phyloP scores from a whole-genome alignment of 768 basidiomycete species.

The Coprinellus aureogranulatus region DNA sequence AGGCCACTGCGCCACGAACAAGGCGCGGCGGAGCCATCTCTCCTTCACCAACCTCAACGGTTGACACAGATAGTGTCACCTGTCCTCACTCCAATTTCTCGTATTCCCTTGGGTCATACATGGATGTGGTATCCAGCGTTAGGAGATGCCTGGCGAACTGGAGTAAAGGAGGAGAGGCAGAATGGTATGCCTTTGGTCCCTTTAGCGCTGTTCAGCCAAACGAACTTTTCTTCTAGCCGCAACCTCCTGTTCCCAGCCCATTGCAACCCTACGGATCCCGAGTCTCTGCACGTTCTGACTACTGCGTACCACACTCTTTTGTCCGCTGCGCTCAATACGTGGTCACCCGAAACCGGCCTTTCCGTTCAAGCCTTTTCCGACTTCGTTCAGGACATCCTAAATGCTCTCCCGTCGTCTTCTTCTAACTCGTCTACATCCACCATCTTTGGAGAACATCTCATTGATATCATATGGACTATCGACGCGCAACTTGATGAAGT shows the following conservation, averaged over 20 bases:
- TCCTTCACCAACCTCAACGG: conserved; percentile 4
- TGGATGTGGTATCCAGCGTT: conserved; percentile 62
- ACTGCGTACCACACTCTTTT: conserved; percentile 71
- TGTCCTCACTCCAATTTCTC: neutral
- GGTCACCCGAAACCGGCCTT: conserved; percentile 48
- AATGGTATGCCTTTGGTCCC: conserved; percentile 45
- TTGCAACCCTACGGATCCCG: conserved; percentile 53
- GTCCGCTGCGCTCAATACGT: conserved; percentile 54
- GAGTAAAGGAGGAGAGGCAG: conserved; percentile 56
- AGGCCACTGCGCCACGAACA: neutral
- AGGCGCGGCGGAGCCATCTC: neutral
- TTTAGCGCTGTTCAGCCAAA: neutral
- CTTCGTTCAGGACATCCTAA: conserved; percentile 63
- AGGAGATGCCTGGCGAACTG: conserved; percentile 50
- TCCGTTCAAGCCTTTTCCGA: conserved; percentile 51
- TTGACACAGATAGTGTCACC: neutral
- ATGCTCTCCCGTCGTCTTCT: conserved; percentile 68
- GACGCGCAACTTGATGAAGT: conserved; percentile 77
- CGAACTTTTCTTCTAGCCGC: conserved; percentile 43
- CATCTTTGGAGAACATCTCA: conserved; percentile 64
- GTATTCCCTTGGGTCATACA: conserved; percentile 19
- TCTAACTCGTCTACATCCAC: conserved; percentile 42
- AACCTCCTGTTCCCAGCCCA: conserved; percentile 60
- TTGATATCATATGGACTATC: conserved; percentile 81
- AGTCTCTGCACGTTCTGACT: conserved; percentile 53